Percentiles rank a stretch among this genome's conserved stretches.
Evolutionary conservation across 2,329 filamentous ascomycete genomes (phyloP).

Genomic region (Cladosporium sp.): DNA sequence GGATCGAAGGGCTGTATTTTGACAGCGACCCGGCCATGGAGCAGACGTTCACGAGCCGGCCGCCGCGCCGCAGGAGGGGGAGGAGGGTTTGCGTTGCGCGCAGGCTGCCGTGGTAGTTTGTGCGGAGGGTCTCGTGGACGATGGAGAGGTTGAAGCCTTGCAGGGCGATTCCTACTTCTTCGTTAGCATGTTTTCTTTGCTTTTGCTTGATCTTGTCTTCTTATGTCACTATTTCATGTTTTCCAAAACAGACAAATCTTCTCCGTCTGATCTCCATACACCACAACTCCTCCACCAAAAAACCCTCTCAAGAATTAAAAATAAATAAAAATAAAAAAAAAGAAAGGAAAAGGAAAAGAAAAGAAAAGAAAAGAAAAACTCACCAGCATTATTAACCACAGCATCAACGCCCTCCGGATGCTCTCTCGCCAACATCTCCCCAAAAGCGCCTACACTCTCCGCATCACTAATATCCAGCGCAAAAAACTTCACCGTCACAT

Average conservation of each 20-base stretch:
- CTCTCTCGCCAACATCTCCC: conserved; percentile 37
- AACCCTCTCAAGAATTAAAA: no score
- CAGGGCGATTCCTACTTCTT: conserved; percentile 21
- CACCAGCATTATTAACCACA: conserved; percentile 50
- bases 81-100: conserved; percentile 42
- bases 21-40: conserved; percentile 42
- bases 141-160: conserved; percentile 40
- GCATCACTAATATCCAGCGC: conserved; percentile 45
- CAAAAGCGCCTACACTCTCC: conserved; percentile 42
- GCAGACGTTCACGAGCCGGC: conserved; percentile 48
- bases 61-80: conserved; percentile 40
- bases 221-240: no score
- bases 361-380: conserved; percentile 18
- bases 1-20: conserved; percentile 43
- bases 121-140: conserved; percentile 45
- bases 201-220: no score
- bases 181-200: no score
- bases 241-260: no score
- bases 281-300: no score
- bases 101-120: conserved; percentile 52
- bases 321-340: no score
- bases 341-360: no score
- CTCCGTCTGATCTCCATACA: no score
- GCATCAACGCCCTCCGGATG: conserved; percentile 49
- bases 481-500: conserved; percentile 45